Evolutionary conservation across 768 basidiomycete species (phyloP), one percentile per base, ranked within the genome.

Genomic region (Kwoniella newhampshirensis): DNA sequence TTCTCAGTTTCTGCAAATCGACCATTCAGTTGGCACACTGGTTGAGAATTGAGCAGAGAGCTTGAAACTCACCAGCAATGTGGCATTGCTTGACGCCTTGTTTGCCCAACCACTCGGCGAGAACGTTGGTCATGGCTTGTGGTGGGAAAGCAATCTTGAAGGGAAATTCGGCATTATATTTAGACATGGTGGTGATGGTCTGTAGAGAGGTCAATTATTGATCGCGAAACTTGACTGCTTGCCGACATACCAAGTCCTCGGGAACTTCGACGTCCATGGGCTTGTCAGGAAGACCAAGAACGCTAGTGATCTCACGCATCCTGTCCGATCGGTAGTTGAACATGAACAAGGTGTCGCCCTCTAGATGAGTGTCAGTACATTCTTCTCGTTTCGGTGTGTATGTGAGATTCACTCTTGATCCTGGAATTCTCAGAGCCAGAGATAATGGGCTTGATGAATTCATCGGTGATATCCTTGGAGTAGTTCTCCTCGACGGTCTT

Each of bases 281-380:
- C 76, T 88, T 90, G 64, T 89, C 86, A 2, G 85, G 84, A 3
- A 86, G 76, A 18, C 91, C 92, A 51, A 96, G 82, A 7, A 97
- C 84, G 26, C 82, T 79, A n/a, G 79, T 82, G 59, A 96, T 86
- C 78, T 97, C 92, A 44, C 92, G 85, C 88, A 97, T 90, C 51
- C 93, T 86, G 76, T 97, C 92, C 0, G 92, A 93, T 59, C 93
- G 86, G 77, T 97, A 96, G 80, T 97, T 97, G 85, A 94, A 97
- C 79, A 89, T 85, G 83, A 94, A 96, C 3, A 97, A 72, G 0
- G 91, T 93, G 76, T 96, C 92, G 40, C 80, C 82, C 55, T 91
- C 90, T 90, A 42, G 35, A 52, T 46, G 8, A 37, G 39, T 13
- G 13, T 32, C 40, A 7, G 8, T n/a, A n/a, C 21, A 18, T n/a